Percentiles rank a stretch among this genome's conserved stretches.
Evolutionary conservation across 352 stramenopile species (phyloP).

Genomic region (Aphanomyces cochlioides): DNA sequence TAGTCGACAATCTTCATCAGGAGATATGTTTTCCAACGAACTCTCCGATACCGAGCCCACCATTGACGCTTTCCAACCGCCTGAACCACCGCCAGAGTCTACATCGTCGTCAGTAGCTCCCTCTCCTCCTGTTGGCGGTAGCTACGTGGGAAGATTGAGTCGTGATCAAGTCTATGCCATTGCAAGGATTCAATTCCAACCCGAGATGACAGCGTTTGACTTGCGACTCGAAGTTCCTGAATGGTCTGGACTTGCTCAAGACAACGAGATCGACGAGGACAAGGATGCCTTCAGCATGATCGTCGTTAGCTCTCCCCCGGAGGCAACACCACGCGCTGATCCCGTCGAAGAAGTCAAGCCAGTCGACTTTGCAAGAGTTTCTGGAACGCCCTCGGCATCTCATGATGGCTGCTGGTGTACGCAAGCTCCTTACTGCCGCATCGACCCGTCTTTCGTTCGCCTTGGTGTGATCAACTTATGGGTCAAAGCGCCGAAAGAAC

Average conservation of each 20-base stretch:
- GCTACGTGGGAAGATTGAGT: neutral
- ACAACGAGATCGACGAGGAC: neutral
- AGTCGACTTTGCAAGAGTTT: neutral
- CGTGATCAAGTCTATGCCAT: neutral
- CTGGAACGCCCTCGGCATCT: neutral
- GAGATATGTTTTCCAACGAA: neutral
- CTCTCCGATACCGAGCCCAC: neutral
- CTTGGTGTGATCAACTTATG: neutral
- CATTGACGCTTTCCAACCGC: neutral
- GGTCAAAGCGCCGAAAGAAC: neutral
- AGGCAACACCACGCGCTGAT: neutral
- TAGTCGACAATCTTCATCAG: neutral
- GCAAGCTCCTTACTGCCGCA: neutral
- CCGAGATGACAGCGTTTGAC: neutral
- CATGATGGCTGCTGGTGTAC: constrained; percentile 6
- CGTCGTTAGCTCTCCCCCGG: neutral
- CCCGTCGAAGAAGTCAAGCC: neutral
- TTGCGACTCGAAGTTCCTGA: neutral
- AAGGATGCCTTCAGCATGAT: neutral
- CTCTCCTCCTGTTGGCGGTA: neutral
- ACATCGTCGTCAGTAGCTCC: neutral
- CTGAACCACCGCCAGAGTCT: neutral
- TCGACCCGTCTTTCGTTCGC: too few species aligned
- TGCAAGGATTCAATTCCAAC: neutral
- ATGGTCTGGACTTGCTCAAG: neutral